These are phyloP conservation scores for Agroathelia rolfsii DNA, from an alignment of 1,284 basidiomycete genomes.

Conservation along the genomic window DNA sequence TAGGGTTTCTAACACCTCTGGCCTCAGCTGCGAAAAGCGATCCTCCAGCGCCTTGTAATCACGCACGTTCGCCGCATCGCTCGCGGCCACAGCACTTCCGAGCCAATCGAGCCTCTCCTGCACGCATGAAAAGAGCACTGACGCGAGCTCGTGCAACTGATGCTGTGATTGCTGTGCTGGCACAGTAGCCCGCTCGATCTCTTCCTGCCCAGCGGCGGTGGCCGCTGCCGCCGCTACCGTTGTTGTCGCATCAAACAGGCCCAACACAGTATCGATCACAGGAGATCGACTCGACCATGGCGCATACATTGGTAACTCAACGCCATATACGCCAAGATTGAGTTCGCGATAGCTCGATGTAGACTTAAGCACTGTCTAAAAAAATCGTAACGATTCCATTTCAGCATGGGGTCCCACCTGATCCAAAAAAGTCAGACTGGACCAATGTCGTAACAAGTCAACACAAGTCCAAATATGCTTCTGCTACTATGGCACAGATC, in stretches of 20 bases:
- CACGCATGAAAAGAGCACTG: conserved; percentile 59
- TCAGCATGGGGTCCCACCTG: too few relatives aligned
- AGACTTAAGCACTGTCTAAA: conserved; percentile 61
- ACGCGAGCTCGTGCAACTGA: conserved; percentile 68
- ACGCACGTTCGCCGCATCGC: conserved; percentile 33
- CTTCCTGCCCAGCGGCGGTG: conserved; percentile 17
- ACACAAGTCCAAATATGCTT: too few relatives aligned
- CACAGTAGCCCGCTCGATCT: too few relatives aligned
- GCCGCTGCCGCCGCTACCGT: conserved; percentile 33
- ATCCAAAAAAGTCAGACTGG: too few relatives aligned
- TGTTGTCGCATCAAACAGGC: conserved; percentile 65
- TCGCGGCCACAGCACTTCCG: conserved; percentile 36
- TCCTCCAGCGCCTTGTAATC: conserved; percentile 52
- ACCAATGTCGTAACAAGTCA: too few relatives aligned
- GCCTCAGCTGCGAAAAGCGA: conserved; percentile 58
- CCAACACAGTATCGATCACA: conserved; percentile 62
- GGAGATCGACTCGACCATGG: conserved; percentile 76
- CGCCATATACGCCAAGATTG: conserved; percentile 66
- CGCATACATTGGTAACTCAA: conserved; percentile 60
- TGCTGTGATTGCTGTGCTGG: conserved; percentile 28
- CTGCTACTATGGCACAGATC: too few relatives aligned
- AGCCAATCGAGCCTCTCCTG: conserved; percentile 68
- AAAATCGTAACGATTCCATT: too few relatives aligned
- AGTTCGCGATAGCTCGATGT: conserved; percentile 68
- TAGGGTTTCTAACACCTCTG: conserved; percentile 67